A percentile compares a stretch with the other conserved stretches of the same genome.
These are phyloP conservation scores for Fraxinus quadrangulata DNA, from an alignment of 257 asterid species.

Conservation along the genomic window DNA sequence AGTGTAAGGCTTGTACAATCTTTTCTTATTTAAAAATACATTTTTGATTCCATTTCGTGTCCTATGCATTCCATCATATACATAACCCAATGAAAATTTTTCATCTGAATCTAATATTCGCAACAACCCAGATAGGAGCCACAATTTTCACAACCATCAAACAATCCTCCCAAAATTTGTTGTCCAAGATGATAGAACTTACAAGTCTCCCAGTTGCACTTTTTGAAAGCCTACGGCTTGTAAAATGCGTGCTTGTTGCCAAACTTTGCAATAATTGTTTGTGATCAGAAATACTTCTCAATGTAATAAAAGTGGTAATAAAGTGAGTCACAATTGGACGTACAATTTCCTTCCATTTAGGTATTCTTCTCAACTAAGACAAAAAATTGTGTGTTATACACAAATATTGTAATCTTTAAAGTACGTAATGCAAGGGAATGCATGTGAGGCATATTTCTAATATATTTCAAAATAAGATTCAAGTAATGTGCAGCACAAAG, in stretches of 20 bases:
- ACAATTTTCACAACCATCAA: not conserved
- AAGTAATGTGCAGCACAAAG: not conserved
- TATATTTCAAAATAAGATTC: not conserved
- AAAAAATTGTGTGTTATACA: not conserved
- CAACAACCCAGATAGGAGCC: too few relatives aligned
- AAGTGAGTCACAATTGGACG: not conserved
- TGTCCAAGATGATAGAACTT: not conserved
- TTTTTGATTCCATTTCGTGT: too few relatives aligned
- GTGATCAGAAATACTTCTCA: not conserved
- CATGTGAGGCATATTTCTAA: not conserved
- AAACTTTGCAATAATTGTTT: not conserved
- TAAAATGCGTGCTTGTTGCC: conserved; percentile 2
- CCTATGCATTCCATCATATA: too few relatives aligned
- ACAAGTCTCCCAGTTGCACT: not conserved
- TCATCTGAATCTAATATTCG: too few relatives aligned
- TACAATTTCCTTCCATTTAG: not conserved
- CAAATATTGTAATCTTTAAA: not conserved
- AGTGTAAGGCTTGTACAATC: too few relatives aligned
- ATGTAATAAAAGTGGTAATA: not conserved
- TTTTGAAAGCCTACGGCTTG: not conserved
- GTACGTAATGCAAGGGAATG: not conserved
- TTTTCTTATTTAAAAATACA: too few relatives aligned
- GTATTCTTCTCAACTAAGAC: not conserved
- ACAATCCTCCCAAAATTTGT: not conserved
- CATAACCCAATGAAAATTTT: too few relatives aligned